A percentile compares a stretch with the other conserved stretches of the same genome.
Evolutionary conservation across 2,329 filamentous ascomycete species (phyloP).

Genomic region (Phyllosticta citrichinensis): DNA sequence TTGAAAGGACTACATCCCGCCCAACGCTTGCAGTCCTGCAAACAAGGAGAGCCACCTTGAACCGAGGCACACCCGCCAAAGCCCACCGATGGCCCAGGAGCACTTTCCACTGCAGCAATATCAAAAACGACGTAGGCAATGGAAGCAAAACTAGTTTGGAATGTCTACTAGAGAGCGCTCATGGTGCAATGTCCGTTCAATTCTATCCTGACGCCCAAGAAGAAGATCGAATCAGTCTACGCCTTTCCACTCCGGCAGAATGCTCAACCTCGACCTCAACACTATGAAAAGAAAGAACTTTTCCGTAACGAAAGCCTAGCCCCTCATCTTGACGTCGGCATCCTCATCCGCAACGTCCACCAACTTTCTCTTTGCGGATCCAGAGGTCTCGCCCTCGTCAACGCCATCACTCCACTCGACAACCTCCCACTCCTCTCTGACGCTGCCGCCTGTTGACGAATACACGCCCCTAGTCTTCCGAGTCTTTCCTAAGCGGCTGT

Average conservation of each 20-base stretch:
- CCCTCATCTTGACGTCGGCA: neutral
- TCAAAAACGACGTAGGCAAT: neutral
- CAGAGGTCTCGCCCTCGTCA: constrained; percentile 20
- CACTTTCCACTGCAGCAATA: neutral
- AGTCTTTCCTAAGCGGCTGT: constrained; percentile 61
- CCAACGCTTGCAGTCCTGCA: neutral
- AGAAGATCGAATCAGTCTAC: neutral
- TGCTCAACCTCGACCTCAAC: neutral
- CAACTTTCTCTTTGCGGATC: constrained; percentile 26
- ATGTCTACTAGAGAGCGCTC: neutral
- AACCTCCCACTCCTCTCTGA: constrained; percentile 73
- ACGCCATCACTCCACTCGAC: constrained; percentile 49
- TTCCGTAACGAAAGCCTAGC: neutral
- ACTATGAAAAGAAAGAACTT: neutral
- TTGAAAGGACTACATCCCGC: neutral
- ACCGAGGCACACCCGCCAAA: too few relatives aligned
- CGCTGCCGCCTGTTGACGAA: constrained; percentile 51
- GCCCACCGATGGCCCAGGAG: neutral
- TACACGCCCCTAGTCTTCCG: constrained; percentile 52
- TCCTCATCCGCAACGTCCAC: constrained; percentile 4
- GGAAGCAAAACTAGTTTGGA: neutral
- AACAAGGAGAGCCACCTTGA: too few relatives aligned
- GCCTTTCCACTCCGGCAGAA: neutral
- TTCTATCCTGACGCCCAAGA: neutral
- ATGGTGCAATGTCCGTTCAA: neutral